phyloP scores from a whole-genome alignment of 2,329 filamentous ascomycete genomes.

The Arthrobotrys conoides region DNA sequence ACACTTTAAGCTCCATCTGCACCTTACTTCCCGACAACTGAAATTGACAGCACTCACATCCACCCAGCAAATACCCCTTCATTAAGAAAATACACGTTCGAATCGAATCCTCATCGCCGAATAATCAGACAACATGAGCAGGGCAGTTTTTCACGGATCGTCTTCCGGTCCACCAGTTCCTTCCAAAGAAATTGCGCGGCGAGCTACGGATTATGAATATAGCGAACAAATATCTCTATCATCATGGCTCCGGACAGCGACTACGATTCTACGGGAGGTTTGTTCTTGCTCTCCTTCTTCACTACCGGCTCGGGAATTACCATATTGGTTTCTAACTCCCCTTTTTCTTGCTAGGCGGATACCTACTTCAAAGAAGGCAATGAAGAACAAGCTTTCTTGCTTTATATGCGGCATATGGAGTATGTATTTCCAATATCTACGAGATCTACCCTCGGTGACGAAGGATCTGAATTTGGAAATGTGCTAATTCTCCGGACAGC shows the following conservation, averaged over 20 bases:
- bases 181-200: constrained; percentile 81
- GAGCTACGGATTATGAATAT: constrained; percentile 85
- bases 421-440: constrained; percentile 37
- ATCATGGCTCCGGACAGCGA: constrained; percentile 85
- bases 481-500: constrained; percentile 66
- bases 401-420: constrained; percentile 86
- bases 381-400: constrained; percentile 87
- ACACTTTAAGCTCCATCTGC: constrained; percentile 14
- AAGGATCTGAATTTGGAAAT: not conserved
- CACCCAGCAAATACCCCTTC: not conserved
- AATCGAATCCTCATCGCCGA: not conserved
- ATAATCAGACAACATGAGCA: constrained; percentile 46
- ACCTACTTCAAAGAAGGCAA: constrained; percentile 90
- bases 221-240: constrained; percentile 81
- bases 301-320: not conserved
- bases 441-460: not conserved
- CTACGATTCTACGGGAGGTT: constrained; percentile 85
- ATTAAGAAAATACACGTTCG: not conserved
- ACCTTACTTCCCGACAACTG: not conserved
- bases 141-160: constrained; percentile 64
- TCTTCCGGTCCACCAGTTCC: constrained; percentile 74
- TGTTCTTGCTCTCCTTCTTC: constrained; percentile 63
- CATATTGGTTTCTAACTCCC: not conserved
- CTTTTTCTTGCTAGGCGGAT: constrained; percentile 73
- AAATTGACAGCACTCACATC: not conserved